These are phyloP conservation scores for Centella asiatica DNA, from an alignment of 129 eudicot genomes.

Conservation along the genomic window DNA sequence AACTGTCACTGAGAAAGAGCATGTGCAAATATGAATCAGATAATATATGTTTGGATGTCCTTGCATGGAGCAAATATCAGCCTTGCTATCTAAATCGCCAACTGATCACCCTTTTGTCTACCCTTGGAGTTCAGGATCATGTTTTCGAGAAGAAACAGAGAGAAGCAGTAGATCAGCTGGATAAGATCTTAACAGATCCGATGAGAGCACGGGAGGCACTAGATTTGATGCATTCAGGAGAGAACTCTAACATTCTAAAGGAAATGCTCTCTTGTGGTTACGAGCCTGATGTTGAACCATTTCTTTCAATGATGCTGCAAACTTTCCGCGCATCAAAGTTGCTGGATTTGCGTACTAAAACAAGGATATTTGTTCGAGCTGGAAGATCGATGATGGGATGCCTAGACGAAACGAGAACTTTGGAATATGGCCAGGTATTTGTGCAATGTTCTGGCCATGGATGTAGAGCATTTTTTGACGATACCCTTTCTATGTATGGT, in stretches of 20 bases:
- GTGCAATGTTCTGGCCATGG: constrained; percentile 48
- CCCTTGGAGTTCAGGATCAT: constrained; percentile 46
- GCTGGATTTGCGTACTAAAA: constrained; percentile 39
- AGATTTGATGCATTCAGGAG: constrained; percentile 57
- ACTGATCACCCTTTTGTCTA: constrained; percentile 46
- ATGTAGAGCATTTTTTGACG: constrained; percentile 25
- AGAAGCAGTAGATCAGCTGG: constrained; percentile 40
- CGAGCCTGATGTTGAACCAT: constrained; percentile 54
- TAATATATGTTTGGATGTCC: constrained; percentile 41
- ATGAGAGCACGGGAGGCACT: constrained; percentile 43
- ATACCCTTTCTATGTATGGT: not conserved
- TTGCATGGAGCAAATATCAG: constrained; percentile 54
- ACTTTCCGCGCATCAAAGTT: constrained; percentile 48
- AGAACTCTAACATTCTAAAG: constrained; percentile 37
- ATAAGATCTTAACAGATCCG: constrained; percentile 40
- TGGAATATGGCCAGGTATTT: constrained; percentile 60
- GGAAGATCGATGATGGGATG: constrained; percentile 74
- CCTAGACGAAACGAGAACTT: constrained; percentile 47
- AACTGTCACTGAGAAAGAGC: constrained; percentile 49
- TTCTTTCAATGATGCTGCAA: constrained; percentile 62
- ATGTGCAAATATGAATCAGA: constrained; percentile 48
- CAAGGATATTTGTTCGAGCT: constrained; percentile 42
- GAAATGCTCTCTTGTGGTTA: constrained; percentile 56
- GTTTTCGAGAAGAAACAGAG: constrained; percentile 45
- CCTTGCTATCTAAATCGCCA: constrained; percentile 61